These are phyloP conservation scores for Arthonia radiata DNA, from an alignment of 495 filamentous ascomycete genomes.

Conservation along the genomic window DNA sequence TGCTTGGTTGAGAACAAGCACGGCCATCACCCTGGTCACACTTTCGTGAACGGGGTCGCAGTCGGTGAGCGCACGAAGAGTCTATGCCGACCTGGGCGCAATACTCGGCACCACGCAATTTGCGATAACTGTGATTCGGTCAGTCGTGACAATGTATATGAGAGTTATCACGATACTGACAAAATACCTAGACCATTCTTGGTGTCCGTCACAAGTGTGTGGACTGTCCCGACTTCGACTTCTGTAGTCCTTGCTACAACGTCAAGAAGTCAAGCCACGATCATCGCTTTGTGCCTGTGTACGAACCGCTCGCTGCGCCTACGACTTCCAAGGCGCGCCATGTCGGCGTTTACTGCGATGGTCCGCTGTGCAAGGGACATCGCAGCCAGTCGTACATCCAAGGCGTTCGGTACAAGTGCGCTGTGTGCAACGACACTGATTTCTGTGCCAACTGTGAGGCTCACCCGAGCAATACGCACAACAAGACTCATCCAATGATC, in stretches of 20 bases:
- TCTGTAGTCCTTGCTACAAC: slow-evolving; percentile 54
- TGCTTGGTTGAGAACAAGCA: slow-evolving; percentile 59
- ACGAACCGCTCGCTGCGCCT: slow-evolving; percentile 44
- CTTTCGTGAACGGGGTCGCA: slow-evolving; percentile 34
- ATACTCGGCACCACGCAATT: slow-evolving; percentile 58
- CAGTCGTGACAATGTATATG: slow-evolving; percentile 5
- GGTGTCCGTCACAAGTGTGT: slow-evolving; percentile 95
- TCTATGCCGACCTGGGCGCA: slow-evolving; percentile 60
- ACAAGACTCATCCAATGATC: slow-evolving; percentile 82
- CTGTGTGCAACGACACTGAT: slow-evolving; percentile 86
- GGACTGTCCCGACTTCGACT: slow-evolving; percentile 94
- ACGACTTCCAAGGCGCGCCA: slow-evolving; percentile 23
- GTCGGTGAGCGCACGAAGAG: slow-evolving; percentile 29
- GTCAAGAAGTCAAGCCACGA: slow-evolving; percentile 41
- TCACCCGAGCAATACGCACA: slow-evolving; percentile 59
- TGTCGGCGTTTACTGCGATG: slow-evolving; percentile 81
- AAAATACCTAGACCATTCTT: slow-evolving; percentile 31
- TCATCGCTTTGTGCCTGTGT: slow-evolving; percentile 80
- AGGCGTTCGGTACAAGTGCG: slow-evolving; percentile 87
- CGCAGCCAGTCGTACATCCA: slow-evolving; percentile 39
- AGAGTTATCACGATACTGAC: slow-evolving; percentile 9
- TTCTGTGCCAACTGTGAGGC: slow-evolving; percentile 93
- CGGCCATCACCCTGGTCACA: slow-evolving; percentile 81
- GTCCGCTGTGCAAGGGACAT: slow-evolving; percentile 54
- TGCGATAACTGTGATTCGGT: slow-evolving; percentile 89